A percentile compares a stretch with the other conserved stretches of the same genome.
These are phyloP conservation scores for Rosa chinensis DNA, from an alignment of 306 rosid genomes.

Conservation along the genomic window DNA sequence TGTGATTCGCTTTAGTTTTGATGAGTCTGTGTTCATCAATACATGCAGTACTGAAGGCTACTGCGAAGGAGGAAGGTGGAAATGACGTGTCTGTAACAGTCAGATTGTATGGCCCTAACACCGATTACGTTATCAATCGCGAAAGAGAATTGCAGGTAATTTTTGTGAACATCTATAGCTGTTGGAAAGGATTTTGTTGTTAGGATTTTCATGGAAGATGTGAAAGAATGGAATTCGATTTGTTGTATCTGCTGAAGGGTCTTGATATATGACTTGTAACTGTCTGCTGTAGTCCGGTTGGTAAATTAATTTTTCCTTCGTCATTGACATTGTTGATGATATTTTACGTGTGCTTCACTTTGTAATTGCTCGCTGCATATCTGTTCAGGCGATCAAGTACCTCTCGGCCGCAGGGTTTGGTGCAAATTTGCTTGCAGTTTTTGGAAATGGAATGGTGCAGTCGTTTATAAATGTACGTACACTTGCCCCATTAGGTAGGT, in stretches of 20 bases:
- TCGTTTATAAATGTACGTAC: slow-evolving; percentile 82
- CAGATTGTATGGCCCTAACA: slow-evolving; percentile 88
- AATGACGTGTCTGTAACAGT: slow-evolving; percentile 46
- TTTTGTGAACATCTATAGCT: slow-evolving; percentile 11
- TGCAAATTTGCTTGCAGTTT: slow-evolving; percentile 84
- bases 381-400: slow-evolving; percentile 79
- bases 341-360: slow-evolving; percentile 1
- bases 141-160: slow-evolving; percentile 83
- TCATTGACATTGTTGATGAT: background rate
- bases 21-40: slow-evolving; percentile 22
- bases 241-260: background rate
- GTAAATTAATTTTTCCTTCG: too few relatives aligned
- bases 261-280: background rate
- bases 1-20: background rate
- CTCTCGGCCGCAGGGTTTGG: slow-evolving; percentile 96
- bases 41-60: slow-evolving; percentile 72
- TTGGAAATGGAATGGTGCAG: slow-evolving; percentile 90
- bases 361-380: slow-evolving; percentile 32
- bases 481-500: slow-evolving; percentile 61
- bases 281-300: background rate
- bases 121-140: slow-evolving; percentile 81
- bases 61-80: slow-evolving; percentile 56
- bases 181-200: background rate
- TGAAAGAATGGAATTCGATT: background rate
- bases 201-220: background rate